These are phyloP conservation scores for Coemansia sp. DNA, from an alignment of 192 early-diverging fungal genomes.

Conservation along the genomic window DNA sequence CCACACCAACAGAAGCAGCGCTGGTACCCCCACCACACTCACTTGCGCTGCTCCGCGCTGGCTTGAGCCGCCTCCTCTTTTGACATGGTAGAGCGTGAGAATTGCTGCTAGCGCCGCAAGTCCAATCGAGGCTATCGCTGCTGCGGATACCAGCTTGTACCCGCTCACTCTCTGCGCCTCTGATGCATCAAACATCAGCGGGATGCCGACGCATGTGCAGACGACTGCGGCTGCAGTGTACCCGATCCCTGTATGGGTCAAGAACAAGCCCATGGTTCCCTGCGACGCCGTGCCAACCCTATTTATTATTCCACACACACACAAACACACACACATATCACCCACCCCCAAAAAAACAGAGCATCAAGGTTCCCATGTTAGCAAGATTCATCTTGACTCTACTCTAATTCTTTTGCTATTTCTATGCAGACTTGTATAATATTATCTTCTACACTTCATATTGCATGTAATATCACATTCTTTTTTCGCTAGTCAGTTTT, in stretches of 20 bases:
- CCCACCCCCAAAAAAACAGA: not conserved
- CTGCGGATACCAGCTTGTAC: conserved; percentile 41
- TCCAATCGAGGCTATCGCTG: conserved; percentile 32
- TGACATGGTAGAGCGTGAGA: conserved; percentile 41
- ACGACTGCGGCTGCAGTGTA: conserved; percentile 24
- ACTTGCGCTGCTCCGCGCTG: conserved; percentile 13
- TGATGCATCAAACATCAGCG: conserved; percentile 33
- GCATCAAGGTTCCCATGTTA: not conserved
- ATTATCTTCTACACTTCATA: conserved; percentile 1
- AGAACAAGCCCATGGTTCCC: conserved; percentile 26
- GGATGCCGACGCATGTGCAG: conserved; percentile 42
- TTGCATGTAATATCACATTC: not conserved
- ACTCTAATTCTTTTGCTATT: not conserved
- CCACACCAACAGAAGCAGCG: conserved; percentile 28
- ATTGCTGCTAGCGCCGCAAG: conserved; percentile 24
- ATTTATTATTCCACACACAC: not conserved
- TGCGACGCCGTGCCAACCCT: conserved; percentile 36
- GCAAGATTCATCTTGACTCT: not conserved
- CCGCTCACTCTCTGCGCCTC: conserved; percentile 41
- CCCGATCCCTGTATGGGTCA: conserved; percentile 32
- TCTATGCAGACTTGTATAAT: not conserved
- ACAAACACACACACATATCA: not conserved
- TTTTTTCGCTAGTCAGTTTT: not conserved
- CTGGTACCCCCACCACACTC: conserved; percentile 24
- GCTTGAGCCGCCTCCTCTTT: conserved; percentile 4